Conservation (phyloP, 2,329 filamentous ascomycete genomes). For the Alternaria ventricosa region DNA sequence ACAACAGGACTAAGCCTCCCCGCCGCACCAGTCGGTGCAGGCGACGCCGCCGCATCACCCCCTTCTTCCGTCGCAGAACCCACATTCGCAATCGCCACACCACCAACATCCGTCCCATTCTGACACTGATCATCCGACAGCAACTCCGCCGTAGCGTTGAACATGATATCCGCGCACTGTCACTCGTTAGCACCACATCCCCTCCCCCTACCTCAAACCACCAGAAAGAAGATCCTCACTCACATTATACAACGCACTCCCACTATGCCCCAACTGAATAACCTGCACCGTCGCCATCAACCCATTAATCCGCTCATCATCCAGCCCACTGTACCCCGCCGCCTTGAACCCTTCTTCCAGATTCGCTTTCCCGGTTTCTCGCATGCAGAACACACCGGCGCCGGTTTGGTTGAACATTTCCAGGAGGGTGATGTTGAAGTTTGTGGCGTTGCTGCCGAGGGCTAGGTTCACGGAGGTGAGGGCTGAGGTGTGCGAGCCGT, state of each 20-base stretch:
- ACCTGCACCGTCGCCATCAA: constrained; percentile 54
- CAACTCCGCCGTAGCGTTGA: constrained; percentile 48
- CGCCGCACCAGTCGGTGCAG: constrained; percentile 18
- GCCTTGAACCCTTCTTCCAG: constrained; percentile 34
- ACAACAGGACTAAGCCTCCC: constrained; percentile 19
- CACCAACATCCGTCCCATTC: constrained; percentile 51
- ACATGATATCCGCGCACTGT: constrained; percentile 55
- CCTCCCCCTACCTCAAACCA: no score
- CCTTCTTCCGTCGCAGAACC: not conserved
- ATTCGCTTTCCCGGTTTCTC: constrained; percentile 39
- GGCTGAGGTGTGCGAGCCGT: constrained; percentile 52
- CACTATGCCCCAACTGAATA: constrained; percentile 51
- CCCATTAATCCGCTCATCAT: constrained; percentile 42
- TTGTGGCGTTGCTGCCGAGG: constrained; percentile 49
- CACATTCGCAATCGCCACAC: constrained; percentile 36
- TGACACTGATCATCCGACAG: constrained; percentile 47
- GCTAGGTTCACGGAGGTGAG: constrained; percentile 58
- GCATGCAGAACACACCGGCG: constrained; percentile 56
- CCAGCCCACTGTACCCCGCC: constrained; percentile 29
- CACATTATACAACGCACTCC: constrained; percentile 54
- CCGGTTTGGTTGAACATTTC: constrained; percentile 57
- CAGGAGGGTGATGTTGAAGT: constrained; percentile 55
- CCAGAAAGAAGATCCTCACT: not conserved
- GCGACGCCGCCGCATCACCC: not conserved
- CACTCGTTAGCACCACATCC: no score